Evolutionary conservation across 2,329 filamentous ascomycete genomes (phyloP).

Genomic region (Metarhizium rileyi): DNA sequence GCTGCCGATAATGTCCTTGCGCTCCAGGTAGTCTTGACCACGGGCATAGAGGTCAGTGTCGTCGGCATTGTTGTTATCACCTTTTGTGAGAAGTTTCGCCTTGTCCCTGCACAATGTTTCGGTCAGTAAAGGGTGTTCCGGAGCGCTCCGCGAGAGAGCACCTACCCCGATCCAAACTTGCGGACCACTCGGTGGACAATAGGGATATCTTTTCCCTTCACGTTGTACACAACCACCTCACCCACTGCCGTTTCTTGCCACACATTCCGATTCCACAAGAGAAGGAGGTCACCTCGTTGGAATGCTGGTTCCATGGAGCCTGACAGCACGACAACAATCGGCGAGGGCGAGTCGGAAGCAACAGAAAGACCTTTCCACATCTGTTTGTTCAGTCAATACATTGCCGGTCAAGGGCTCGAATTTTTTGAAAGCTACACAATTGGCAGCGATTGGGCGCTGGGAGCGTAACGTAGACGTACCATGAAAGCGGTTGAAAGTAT

Average conservation of each 20-base stretch:
- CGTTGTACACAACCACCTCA: conserved; percentile 61
- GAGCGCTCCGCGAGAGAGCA: conserved; percentile 2
- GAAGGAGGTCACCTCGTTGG: conserved; percentile 65
- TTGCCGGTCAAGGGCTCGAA: background rate
- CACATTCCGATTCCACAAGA: conserved; percentile 66
- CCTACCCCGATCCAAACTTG: conserved; percentile 52
- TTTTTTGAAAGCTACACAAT: background rate
- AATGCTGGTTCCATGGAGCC: conserved; percentile 81
- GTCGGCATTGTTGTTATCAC: conserved; percentile 90
- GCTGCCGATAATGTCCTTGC: conserved; percentile 86
- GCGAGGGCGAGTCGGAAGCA: conserved; percentile 62
- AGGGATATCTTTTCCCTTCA: conserved; percentile 88
- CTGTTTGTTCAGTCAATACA: conserved; percentile 25
- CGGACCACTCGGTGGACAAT: conserved; percentile 92
- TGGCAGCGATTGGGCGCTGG: background rate
- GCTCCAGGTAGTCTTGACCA: conserved; percentile 77
- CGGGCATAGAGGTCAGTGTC: conserved; percentile 81
- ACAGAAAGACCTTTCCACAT: conserved; percentile 87
- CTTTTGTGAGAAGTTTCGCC: conserved; percentile 83
- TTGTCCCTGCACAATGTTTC: conserved; percentile 29
- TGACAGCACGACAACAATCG: conserved; percentile 75
- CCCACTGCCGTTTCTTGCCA: conserved; percentile 45
- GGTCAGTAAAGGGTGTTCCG: conserved; percentile 1
- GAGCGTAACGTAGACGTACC: conserved; percentile 33
- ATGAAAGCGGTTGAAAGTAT: conserved; percentile 89